A percentile compares a stretch with the other conserved stretches of the same genome.
These are phyloP conservation scores for Forsythia suspensa DNA, from an alignment of 257 asterid genomes.

Conservation along the genomic window DNA sequence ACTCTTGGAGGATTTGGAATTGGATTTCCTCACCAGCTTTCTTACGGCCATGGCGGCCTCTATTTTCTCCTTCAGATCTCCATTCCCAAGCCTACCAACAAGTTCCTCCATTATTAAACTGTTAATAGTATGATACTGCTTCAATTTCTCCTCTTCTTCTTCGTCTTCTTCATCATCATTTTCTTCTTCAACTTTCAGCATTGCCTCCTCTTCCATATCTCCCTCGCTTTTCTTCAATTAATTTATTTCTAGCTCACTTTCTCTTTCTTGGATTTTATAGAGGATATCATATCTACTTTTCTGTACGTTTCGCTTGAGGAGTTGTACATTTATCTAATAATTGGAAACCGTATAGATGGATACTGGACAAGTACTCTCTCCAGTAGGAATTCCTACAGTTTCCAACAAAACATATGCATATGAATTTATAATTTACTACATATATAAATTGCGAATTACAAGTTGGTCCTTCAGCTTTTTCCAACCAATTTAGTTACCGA, in stretches of 20 bases:
- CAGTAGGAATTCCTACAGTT: too few relatives aligned
- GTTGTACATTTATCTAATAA: slow-evolving; percentile 22
- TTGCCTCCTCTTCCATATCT: slow-evolving; percentile 40
- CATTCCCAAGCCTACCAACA: slow-evolving; percentile 54
- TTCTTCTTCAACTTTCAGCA: slow-evolving; percentile 32
- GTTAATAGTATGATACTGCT: slow-evolving; percentile 21
- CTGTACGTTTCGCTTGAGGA: slow-evolving; percentile 25
- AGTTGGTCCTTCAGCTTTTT: too few relatives aligned
- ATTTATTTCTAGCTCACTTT: not conserved
- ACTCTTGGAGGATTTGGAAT: slow-evolving; percentile 51
- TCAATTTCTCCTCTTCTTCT: not conserved
- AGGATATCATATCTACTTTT: slow-evolving; percentile 4
- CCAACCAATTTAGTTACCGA: too few relatives aligned
- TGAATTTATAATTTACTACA: too few relatives aligned
- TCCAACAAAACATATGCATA: too few relatives aligned
- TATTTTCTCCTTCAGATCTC: slow-evolving; percentile 58
- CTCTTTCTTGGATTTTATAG: not conserved
- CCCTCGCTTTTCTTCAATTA: not conserved
- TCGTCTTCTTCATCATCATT: slow-evolving; percentile 16
- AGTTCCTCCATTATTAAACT: slow-evolving; percentile 55
- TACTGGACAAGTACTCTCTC: too few relatives aligned
- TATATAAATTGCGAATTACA: too few relatives aligned
- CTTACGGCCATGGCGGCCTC: slow-evolving; percentile 85
- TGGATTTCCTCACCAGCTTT: slow-evolving; percentile 67
- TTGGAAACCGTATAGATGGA: too few relatives aligned